These are phyloP conservation scores for Trichoderma cornu-damae DNA, from an alignment of 2,329 filamentous ascomycete species.

Conservation along the genomic window DNA sequence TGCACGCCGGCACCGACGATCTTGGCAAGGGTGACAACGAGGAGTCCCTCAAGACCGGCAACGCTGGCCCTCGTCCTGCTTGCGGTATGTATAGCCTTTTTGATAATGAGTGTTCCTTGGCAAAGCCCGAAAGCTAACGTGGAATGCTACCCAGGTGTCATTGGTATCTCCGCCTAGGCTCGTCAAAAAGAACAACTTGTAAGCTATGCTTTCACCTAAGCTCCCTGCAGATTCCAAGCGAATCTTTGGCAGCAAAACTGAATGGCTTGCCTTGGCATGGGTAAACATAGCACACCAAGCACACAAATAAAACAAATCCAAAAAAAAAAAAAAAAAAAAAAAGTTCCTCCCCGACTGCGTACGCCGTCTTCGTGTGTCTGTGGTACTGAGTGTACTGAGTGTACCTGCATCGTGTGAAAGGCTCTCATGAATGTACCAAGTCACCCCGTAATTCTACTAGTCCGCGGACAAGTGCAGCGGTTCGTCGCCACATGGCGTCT, in stretches of 20 bases:
- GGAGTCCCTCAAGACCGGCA: slow-evolving; percentile 98
- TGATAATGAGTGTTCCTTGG: background rate
- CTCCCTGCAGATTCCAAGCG: background rate
- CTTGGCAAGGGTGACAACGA: slow-evolving; percentile 87
- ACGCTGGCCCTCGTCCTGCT: slow-evolving; percentile 86
- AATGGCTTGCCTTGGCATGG: background rate
- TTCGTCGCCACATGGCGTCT: background rate
- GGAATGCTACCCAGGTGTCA: slow-evolving; percentile 59
- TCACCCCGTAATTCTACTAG: no score
- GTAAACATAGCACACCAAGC: background rate
- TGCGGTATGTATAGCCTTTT: slow-evolving; percentile 62
- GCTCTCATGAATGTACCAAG: no score
- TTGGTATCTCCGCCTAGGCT: slow-evolving; percentile 73
- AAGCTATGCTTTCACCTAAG: slow-evolving; percentile 4
- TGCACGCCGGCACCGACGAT: slow-evolving; percentile 93
- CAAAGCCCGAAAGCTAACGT: slow-evolving; percentile 6
- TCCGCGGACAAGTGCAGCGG: background rate
- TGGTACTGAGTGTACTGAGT: background rate
- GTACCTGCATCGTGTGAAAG: background rate
- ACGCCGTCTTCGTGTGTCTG: background rate
- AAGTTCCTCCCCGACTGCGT: background rate
- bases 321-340: background rate
- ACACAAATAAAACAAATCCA: slow-evolving; percentile 5
- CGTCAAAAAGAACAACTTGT: slow-evolving; percentile 18
- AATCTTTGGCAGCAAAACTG: background rate